Percentiles rank a stretch among this genome's conserved stretches.
phyloP scores from a whole-genome alignment of 345 rosid species.

The Moricandia moricandioides region DNA sequence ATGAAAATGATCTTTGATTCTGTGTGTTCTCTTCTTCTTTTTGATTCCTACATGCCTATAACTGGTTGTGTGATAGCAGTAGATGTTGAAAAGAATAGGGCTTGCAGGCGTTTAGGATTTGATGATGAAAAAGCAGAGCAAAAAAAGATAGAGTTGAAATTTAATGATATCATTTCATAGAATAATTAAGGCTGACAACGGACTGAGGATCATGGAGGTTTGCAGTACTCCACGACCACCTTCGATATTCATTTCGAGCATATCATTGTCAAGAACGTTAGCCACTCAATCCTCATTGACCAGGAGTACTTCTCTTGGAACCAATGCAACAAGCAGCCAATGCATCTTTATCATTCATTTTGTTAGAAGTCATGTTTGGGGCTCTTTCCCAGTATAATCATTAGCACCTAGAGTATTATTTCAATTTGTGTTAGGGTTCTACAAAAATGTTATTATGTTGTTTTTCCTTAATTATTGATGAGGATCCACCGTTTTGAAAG shows the following conservation, averaged over 20 bases:
- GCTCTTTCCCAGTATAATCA: not conserved
- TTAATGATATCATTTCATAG: not conserved
- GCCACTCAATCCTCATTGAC: constrained; percentile 33
- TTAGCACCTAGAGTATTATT: not conserved
- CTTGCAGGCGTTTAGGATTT: not conserved
- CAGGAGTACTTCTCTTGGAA: constrained; percentile 39
- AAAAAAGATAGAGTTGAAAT: not conserved
- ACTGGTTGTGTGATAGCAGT: not conserved
- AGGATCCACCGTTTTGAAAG: not conserved
- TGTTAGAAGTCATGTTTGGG: not conserved
- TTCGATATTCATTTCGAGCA: constrained; percentile 29
- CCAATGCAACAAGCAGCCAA: constrained; percentile 32
- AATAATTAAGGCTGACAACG: constrained; percentile 30
- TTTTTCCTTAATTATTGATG: too few relatives aligned
- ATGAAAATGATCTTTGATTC: not conserved
- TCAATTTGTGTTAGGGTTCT: not conserved
- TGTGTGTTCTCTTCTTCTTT: not conserved
- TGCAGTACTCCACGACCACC: constrained; percentile 23
- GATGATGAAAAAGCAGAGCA: not conserved
- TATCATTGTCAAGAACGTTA: constrained; percentile 27
- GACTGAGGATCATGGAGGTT: constrained; percentile 44
- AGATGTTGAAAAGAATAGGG: not conserved
- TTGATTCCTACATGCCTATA: not conserved
- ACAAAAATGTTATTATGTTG: not conserved
- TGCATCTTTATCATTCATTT: not conserved